Base-by-base conservation (phyloP, 2,329 filamentous ascomycete species). In the Aspergillus udagawae region DNA sequence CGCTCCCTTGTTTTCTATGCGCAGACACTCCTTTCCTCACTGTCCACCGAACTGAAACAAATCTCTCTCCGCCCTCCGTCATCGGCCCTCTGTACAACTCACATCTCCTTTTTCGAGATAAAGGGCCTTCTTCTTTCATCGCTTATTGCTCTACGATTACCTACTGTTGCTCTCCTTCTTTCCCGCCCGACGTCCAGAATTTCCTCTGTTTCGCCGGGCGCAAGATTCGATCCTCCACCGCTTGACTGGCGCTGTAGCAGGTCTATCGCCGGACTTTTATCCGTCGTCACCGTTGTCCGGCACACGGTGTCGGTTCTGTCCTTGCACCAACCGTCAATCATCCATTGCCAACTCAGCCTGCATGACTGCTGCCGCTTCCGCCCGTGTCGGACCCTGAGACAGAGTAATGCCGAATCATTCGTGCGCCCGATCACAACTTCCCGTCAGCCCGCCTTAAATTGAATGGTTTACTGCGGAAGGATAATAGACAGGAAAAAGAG, bases 361-460 rank as follows among this genome's bases (percentile, higher is more conserved):
- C 51, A 60, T 63, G 58, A 57, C 60, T 60, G 49, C 51, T 49
- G 54, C 64, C 57, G 56, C 62, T 59, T 58, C 55, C 49, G 27
- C 54, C 49, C 58, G 54, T 60, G 54, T 57, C 56, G 49, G 52
- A 54, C 57, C 49, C 56, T 47, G 54, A 64, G 58, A 45, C 21
- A 47, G 23, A 70, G 70, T 70, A 71, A 73, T 73, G 70, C 68
- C 55, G 70, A 63, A 60, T 54, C 61, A 59, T 64, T 69, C 67
- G 62, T 67, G 62, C 55, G 55, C 63, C 55, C 51, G 56, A 53
- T 51, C 58, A 49, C 64, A 69, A 64, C 65, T 68, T 59, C 47
- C 59, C 28, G 32, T 59, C 56, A 56, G 66, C 64, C 70, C 61
- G 52, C 58, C 59, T 55, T 69, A 62, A 69, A 65, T 53, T 44